A percentile compares a stretch with the other conserved stretches of the same genome.
Conservation (phyloP, 2,329 filamentous ascomycete species). For the Colletotrichum lini region DNA sequence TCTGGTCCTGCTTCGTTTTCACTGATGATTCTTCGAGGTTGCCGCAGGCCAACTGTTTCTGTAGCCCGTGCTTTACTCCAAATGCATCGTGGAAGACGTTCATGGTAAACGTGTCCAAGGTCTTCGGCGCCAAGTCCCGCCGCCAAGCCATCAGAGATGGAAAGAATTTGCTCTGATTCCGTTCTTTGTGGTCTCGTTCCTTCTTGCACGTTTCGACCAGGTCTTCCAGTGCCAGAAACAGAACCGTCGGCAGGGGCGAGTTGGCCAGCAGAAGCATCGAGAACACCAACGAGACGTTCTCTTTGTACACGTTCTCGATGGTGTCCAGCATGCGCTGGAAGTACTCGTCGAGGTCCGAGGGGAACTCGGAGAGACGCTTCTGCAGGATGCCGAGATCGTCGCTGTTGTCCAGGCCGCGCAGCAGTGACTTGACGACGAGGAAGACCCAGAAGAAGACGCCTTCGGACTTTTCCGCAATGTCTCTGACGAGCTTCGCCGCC, state of each 20-base stretch:
- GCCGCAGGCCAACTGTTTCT: too few species aligned
- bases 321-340: slow-evolving; percentile 40
- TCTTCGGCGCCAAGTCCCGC: too few species aligned
- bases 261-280: slow-evolving; percentile 17
- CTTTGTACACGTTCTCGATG: slow-evolving; percentile 24
- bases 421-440: slow-evolving; percentile 43
- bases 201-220: neutral
- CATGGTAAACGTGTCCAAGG: too few species aligned
- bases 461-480: slow-evolving; percentile 46
- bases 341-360: slow-evolving; percentile 39
- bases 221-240: neutral
- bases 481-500: slow-evolving; percentile 40
- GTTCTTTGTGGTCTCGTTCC: neutral
- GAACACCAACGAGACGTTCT: neutral
- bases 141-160: too few species aligned
- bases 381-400: slow-evolving; percentile 31
- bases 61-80: too few species aligned
- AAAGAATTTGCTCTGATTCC: too few species aligned
- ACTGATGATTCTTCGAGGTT: too few species aligned
- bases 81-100: too few species aligned
- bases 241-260: neutral
- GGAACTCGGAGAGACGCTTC: slow-evolving; percentile 27
- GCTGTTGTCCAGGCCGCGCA: slow-evolving; percentile 37
- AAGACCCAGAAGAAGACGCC: slow-evolving; percentile 54
- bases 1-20: neutral